Conservation (phyloP, 345 rosid species). For the Orychophragmus violaceus region DNA sequence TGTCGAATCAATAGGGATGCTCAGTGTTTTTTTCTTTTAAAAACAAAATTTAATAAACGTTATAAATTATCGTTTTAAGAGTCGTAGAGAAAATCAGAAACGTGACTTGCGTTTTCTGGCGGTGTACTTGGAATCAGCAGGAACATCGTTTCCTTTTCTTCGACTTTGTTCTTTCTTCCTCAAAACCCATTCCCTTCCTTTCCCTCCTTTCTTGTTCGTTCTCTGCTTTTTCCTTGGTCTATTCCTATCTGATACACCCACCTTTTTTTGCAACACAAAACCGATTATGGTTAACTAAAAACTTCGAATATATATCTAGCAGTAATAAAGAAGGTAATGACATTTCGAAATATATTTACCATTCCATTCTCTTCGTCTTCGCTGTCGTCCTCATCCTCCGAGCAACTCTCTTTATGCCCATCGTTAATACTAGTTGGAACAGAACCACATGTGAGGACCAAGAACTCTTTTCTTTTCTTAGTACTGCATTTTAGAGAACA, state of each 20-base stretch:
- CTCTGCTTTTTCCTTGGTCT: conserved; percentile 83
- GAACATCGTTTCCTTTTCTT: conserved; percentile 70
- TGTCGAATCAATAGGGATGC: not conserved
- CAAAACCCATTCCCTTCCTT: conserved; percentile 68
- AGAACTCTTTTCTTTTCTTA: conserved; percentile 76
- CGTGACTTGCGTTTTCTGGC: conserved; percentile 71
- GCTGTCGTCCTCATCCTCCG: conserved; percentile 49
- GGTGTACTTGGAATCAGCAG: conserved; percentile 72
- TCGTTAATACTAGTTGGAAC: conserved; percentile 42
- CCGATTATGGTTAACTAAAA: not conserved
- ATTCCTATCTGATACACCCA: conserved; percentile 56
- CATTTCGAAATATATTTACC: conserved; percentile 26
- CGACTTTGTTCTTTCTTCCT: conserved; percentile 87
- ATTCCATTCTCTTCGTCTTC: conserved; percentile 59
- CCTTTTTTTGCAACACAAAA: conserved; percentile 33
- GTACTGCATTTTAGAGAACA: conserved; percentile 38
- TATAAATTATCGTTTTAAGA: not conserved
- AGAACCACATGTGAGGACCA: conserved; percentile 78
- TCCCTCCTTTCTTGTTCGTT: conserved; percentile 56
- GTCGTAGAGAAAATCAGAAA: conserved; percentile 37
- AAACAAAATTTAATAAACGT: not conserved
- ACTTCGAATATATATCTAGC: not conserved
- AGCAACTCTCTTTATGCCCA: conserved; percentile 51
- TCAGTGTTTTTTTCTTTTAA: not conserved
- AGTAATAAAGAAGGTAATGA: not conserved